Base-by-base conservation (phyloP, 2,329 filamentous ascomycete genomes). In the Clarireedia paspali region DNA sequence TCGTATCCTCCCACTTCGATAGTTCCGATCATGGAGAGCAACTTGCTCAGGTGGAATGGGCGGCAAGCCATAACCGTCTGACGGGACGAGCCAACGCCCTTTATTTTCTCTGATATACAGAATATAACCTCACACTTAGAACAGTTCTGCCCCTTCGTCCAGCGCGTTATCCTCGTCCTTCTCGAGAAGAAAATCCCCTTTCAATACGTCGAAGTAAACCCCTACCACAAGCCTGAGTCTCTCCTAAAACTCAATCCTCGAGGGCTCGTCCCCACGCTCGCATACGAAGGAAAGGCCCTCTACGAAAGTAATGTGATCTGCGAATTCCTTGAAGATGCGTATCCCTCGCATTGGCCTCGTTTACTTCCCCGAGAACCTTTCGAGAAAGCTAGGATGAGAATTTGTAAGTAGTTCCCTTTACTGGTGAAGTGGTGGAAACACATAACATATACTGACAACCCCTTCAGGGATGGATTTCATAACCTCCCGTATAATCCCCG, bases 161-260 rank as follows among this genome's bases (percentile, higher is more conserved):
- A 91, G 72, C 79, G 87, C 17, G 77, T 79, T 14, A 90, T 87
- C 84, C 83, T 89, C 59, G 80, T 84, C 1, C 77, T 91, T 10
- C 79, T 84, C 64, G 87, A 91, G 68, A 91, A 91, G 69, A 71
- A 76, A 2, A 85, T 90, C 30, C 79, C 81, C 15, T 85, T 91
- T 68, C 83, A 91, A 71, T 89, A 89, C 68, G 76, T 88, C 60
- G 85, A 89, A 73, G 84, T 90, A 57, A 90, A 91, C 69, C 88
- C 88, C 0, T 91, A 91, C 74, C 75, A 84, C 69, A 91, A 91
- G 66, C 82, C 81, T 0, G 71, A 79, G 3, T 82, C 79, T 1
- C 84, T 91, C 27, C 74, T 91, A 23, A 75, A 77, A 7, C 74
- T 91, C 60, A 92, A 92, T 66, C 88, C 88, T 0, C 80, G 87